Percentiles rank a stretch among this genome's conserved stretches.
phyloP scores from a whole-genome alignment of 2,329 filamentous ascomycete species.

The Rhynchosporium secalis region DNA sequence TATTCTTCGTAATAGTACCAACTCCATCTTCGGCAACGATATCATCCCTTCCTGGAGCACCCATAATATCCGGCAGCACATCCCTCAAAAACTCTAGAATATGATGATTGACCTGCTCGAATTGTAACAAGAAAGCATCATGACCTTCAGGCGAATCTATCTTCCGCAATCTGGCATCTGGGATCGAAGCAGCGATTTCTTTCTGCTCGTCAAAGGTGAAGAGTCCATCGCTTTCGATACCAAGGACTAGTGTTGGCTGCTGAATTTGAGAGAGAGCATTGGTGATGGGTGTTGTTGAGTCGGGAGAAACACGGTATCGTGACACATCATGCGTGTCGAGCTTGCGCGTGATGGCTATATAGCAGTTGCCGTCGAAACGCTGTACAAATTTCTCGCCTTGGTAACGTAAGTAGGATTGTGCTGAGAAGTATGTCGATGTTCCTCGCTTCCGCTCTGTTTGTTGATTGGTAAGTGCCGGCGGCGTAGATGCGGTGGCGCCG shows the following conservation, averaged over 20 bases:
- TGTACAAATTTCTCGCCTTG: conserved; percentile 96
- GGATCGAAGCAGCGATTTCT: conserved; percentile 81
- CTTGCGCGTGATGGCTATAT: conserved; percentile 97
- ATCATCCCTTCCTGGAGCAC: conserved; percentile 50
- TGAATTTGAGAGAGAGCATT: conserved; percentile 79
- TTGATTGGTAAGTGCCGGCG: conserved; percentile 44
- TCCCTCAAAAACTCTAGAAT: conserved; percentile 81
- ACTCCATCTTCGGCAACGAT: conserved; percentile 49
- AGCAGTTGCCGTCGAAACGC: conserved; percentile 97
- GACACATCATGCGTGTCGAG: conserved; percentile 96
- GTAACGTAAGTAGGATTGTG: conserved; percentile 95
- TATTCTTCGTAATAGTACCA: conserved; percentile 74
- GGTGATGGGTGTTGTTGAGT: conserved; percentile 51
- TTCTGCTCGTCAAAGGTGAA: conserved; percentile 98
- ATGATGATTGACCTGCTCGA: conserved; percentile 92
- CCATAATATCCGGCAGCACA: conserved; percentile 87
- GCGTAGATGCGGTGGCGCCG: conserved; percentile 55
- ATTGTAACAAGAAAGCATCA: conserved; percentile 93
- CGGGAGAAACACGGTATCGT: conserved; percentile 59
- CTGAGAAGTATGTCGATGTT: conserved; percentile 90
- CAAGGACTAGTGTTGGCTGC: conserved; percentile 87
- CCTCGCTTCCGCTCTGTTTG: conserved; percentile 39
- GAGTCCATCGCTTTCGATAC: conserved; percentile 92
- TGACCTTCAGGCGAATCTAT: conserved; percentile 96
- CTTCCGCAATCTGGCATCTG: conserved; percentile 72